Base-by-base conservation (phyloP, 495 filamentous ascomycete genomes). In the Cryomyces minteri region DNA sequence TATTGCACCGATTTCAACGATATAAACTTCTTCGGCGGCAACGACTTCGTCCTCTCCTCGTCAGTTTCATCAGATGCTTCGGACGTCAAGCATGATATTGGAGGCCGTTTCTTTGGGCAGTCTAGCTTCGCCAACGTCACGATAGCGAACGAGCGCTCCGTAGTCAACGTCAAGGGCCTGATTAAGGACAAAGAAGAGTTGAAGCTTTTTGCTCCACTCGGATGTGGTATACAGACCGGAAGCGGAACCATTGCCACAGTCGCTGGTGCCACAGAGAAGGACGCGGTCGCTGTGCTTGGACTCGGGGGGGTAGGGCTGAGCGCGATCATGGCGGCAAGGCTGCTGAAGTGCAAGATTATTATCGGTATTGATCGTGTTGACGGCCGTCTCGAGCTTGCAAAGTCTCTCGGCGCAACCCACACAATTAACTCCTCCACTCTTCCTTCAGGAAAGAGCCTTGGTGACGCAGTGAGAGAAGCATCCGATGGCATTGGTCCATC, bases 221-320 rank as follows among this genome's bases (percentile, higher is more conserved):
- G 64, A 5, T 67, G 65, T 40, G 65, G 62, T 4, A 54, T 66
- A 31, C 59, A 62, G 50, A 68, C 65, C 6, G 65, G 65, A 6
- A 55, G 52, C 14, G 63, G 64, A 14, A 49, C 51, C 9, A 48
- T 59, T 12, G 30, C 53, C 43, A 59, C 55, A 41, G 42, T 39
- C 9, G 49, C 54, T 18, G 36, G 50, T 40, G 50, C 54, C 4
- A 48, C 36, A 5, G 14, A 37, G 12, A 38, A 51, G 5, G 50
- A 55, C 31, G 43, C 44, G 30, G 43, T 59, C 28, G 33, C 48
- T 4, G 47, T 59, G 12, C 42, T 57, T 25, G 57, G 57, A 4
- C 46, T 56, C 9, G 57, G 57, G 12, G 57, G 49, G 28, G 57
- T 59, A 4, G 57, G 57, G 11, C 38, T 59, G 10, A 48, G 45